Evolutionary conservation across 2,329 filamentous ascomycete genomes (phyloP), one percentile per base, ranked within the genome.

Genomic region (Celoporthe dispersa): DNA sequence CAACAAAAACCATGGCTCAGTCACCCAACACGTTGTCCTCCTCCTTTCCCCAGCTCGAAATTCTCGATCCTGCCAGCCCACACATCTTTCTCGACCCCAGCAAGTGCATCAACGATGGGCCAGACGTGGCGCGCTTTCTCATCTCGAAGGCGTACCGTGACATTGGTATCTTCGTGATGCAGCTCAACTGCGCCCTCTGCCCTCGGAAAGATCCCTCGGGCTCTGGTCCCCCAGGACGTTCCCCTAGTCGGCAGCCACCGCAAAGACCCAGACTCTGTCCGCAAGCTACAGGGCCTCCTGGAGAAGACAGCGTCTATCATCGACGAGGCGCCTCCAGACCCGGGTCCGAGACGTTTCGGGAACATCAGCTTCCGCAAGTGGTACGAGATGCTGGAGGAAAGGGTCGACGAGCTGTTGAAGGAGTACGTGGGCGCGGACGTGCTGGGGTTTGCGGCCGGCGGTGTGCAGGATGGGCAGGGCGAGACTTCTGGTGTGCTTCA

Each of bases 321-420:
- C 65, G 88, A 91, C 22, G 89, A 94, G 76, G 92, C 90, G 0
- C 95, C 94, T 1, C 95, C 95, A 0, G 92, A 97, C 75, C 88
- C 90, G 8, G 94, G 94, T 19, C 94, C 95, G 25, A 86, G 95
- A 67, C 87, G 96, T 72, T 99, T 98, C 78, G 96, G 96, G 44
- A 99, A 99, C 78, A 84, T 93, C 61, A 95, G 92, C 76, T 99
- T 97, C 80, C 87, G 94, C 39, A 92, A 85, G 74, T 99, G 96
- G 95, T 88, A 91, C 78, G 83, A 87, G 63, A 81, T 94, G 39
- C 84, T 96, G 16, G 89, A 91, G 74, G 85, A 88, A 67, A 84
- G 87, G 22, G 81, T 88, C 1, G 80, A 86, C 3, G 81, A 74
- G 14, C 81, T 95, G 2, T 80, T 94, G 35, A 78, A 83, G 53